These are phyloP conservation scores for Phyllosticta ampelicida DNA, from an alignment of 2,329 filamentous ascomycete species.

Conservation along the genomic window DNA sequence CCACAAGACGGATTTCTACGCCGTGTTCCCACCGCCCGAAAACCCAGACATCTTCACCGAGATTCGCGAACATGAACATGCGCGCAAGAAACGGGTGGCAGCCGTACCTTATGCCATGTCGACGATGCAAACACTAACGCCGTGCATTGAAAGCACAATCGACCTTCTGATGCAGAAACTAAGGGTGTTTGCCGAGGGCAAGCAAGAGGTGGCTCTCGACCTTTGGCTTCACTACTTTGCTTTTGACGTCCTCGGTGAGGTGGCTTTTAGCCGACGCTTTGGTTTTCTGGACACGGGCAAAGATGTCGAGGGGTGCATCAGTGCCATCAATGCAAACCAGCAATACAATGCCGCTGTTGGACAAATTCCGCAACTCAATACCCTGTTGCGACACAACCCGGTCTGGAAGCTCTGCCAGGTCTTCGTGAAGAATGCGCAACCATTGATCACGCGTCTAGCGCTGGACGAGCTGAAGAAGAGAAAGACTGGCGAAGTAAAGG, in stretches of 20 bases:
- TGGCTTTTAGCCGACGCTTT: conserved; percentile 12
- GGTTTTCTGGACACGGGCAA: conserved; percentile 12
- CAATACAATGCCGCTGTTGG: conserved; percentile 19
- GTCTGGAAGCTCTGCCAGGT: background rate
- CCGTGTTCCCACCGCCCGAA: conserved; percentile 6
- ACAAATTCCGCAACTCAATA: conserved; percentile 9
- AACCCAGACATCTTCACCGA: conserved; percentile 29
- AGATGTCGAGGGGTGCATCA: conserved; percentile 13
- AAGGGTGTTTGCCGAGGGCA: conserved; percentile 14
- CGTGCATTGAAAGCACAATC: conserved; percentile 19
- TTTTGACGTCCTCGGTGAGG: conserved; percentile 14
- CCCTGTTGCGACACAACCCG: conserved; percentile 1
- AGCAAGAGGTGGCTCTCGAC: conserved; percentile 21
- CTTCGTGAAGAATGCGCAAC: background rate
- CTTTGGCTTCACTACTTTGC: conserved; percentile 29
- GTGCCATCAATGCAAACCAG: conserved; percentile 14
- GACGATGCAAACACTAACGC: conserved; percentile 19
- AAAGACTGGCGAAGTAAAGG: background rate
- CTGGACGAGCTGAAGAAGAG: conserved; percentile 4
- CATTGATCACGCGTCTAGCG: conserved; percentile 3
- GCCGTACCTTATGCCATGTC: conserved; percentile 16
- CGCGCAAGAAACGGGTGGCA: conserved; percentile 9
- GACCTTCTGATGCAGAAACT: conserved; percentile 18
- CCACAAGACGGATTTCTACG: conserved; percentile 10
- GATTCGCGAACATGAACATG: conserved; percentile 39